These are phyloP conservation scores for Calonectria henricotiae DNA, from an alignment of 2,329 filamentous ascomycete species.

Conservation along the genomic window DNA sequence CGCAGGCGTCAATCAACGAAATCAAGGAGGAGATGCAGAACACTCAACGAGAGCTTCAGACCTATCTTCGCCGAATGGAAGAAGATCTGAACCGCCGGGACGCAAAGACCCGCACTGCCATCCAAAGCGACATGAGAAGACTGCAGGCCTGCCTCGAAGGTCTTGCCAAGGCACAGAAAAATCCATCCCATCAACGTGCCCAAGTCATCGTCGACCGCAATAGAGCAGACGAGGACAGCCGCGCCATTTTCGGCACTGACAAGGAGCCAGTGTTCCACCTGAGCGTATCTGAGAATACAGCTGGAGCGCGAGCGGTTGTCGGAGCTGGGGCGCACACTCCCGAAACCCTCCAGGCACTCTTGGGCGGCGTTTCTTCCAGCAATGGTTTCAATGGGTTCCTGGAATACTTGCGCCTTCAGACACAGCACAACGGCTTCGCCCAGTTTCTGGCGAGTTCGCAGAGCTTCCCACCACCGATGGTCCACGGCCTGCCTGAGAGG, in stretches of 20 bases:
- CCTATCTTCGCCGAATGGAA: background rate
- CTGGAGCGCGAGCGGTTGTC: background rate
- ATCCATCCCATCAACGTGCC: background rate
- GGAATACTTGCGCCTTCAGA: background rate
- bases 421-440: background rate
- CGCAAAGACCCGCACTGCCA: background rate
- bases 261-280: background rate
- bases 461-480: background rate
- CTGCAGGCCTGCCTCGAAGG: background rate
- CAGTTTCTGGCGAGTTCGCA: background rate
- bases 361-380: background rate
- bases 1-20: background rate
- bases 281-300: slow-evolving; percentile 5
- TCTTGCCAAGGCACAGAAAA: background rate
- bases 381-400: background rate
- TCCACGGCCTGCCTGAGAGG: background rate
- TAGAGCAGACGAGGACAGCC: background rate
- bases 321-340: slow-evolving; percentile 8
- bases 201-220: slow-evolving; percentile 2
- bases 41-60: background rate
- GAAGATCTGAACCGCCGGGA: background rate
- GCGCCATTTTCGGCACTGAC: slow-evolving; percentile 2
- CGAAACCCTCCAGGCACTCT: background rate
- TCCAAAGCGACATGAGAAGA: background rate
- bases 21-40: background rate